These are phyloP conservation scores for Butyriboletus loyo DNA, from an alignment of 768 basidiomycete genomes.

Conservation along the genomic window DNA sequence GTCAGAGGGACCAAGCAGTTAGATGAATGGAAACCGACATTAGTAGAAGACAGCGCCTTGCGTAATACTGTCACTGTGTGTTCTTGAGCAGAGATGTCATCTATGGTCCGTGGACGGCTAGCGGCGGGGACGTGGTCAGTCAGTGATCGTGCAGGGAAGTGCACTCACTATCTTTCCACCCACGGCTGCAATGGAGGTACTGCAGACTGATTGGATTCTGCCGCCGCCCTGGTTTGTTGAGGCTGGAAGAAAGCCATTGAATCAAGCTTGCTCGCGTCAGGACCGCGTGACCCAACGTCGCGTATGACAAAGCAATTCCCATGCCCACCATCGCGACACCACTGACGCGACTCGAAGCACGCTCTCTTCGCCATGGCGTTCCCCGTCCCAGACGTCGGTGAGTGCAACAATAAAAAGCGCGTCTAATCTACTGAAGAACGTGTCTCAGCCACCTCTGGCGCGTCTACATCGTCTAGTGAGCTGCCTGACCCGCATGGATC, in stretches of 20 bases:
- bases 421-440: constrained; percentile 1
- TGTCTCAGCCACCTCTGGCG: constrained; percentile 11
- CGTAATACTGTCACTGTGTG: constrained; percentile 90
- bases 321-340: constrained; percentile 21
- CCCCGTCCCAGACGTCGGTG: constrained; percentile 14
- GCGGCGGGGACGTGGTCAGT: constrained; percentile 3
- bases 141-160: not conserved
- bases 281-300: constrained; percentile 47
- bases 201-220: constrained; percentile 42
- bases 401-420: constrained; percentile 7
- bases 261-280: constrained; percentile 32
- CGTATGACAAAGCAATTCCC: constrained; percentile 34
- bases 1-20: constrained; percentile 6
- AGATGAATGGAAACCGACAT: constrained; percentile 49
- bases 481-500: not conserved
- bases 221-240: constrained; percentile 37
- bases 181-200: constrained; percentile 79
- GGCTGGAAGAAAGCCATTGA: constrained; percentile 68
- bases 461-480: constrained; percentile 18
- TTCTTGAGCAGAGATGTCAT: constrained; percentile 96
- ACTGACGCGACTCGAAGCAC: constrained; percentile 16
- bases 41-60: constrained; percentile 89
- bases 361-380: constrained; percentile 23
- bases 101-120: constrained; percentile 96
- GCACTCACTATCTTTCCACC: constrained; percentile 95